Base-by-base conservation (phyloP, 2,329 filamentous ascomycete genomes). In the Rugonectria rugulosa region DNA sequence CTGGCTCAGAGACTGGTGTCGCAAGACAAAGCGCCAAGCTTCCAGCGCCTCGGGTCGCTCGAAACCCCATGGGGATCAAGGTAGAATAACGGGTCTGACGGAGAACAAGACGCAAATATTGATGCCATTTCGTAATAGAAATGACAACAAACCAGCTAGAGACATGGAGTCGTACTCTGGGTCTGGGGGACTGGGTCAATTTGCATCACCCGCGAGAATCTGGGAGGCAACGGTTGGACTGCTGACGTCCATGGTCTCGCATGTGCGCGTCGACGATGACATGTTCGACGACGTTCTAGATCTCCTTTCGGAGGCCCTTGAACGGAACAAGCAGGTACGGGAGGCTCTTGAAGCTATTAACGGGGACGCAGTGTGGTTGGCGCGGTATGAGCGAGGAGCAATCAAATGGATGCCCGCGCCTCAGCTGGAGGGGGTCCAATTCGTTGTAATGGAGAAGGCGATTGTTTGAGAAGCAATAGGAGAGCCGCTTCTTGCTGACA, bases 321-420 rank as follows among this genome's bases (percentile, higher is more conserved):
- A 77, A 44, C 72, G 69, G 27, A 75, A 79, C 23, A 50, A 66
- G 2, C 76, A 82, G 42, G 80, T 88, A 10, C 81, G 78, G 42
- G 73, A 75, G 27, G 85, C 84, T 10, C 72, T 95, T 40, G 85
- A 89, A 61, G 73, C 70, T 3, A 75, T 88, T 48, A 92, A 94
- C 70, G 77, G 81, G 1, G 91, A 95, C 76, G 88, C 89, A 2
- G 88, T 95, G 4, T 96, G 91, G 91, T 73, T 94, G 61, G 77
- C 78, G 34, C 72, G 84, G 66, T 81, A 83, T 52, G 75, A 82
- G 64, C 71, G 72, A 49, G 79, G 81, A 9, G 60, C 73, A 56
- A 65, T 77, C 29, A 65, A 75, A 48, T 66, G 63, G 58, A 62
- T 70, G 52, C 68, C 71, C 34, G 71, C 68, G 10, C 81, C 81